Base-by-base conservation (phyloP, 73 alveolate species). In the Paramecium sexaurelia region DNA sequence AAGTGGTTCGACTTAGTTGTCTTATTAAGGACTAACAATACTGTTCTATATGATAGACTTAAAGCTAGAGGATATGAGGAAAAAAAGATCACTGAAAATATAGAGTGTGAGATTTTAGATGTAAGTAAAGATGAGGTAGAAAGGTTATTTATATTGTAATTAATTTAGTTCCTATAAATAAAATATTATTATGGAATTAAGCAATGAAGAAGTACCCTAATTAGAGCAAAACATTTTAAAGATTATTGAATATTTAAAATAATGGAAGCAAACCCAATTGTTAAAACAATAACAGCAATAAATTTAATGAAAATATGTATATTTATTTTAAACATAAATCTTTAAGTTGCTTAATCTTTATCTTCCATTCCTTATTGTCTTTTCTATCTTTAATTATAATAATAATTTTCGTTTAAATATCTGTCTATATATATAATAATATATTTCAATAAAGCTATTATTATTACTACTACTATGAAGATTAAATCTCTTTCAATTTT, bases 61-160 rank as follows among this genome's bases (percentile, higher is more conserved):
- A 26, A 91, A 43, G 98, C 96, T 82, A 96, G 99, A 94, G 99
- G 99, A 47, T 98, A 98, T 93, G 75, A 94, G 75, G 97, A 97
- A 55, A 94, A 93, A 89, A 98, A 98, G 96, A 97, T 98, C 40
- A 95, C 98, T 29, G 99, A 98, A 92, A 98, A 98, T 89, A 96
- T 98, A 17, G 99, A 98, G 75, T 96, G 99, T 90, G 99, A 98
- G 94, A 98, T 98, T n/a, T 82, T 98, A 94, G 98, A 98, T 83
- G 99, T 98, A 0, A 94, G 96, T 8, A 91, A 94, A 66, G 99
- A 98, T 26, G 99, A 98, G 87, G 99, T 97, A 19, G 94, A 92
- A 32, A 96, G 94, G 47, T 71, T 26, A 8, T 11, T 33, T 35
- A 71, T 35, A n/a, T 71, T 71, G 13, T 33, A 9, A 35, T 13